Evolutionary conservation across 2,329 filamentous ascomycete genomes (phyloP).

Genomic region (Mariannaea elegans): DNA sequence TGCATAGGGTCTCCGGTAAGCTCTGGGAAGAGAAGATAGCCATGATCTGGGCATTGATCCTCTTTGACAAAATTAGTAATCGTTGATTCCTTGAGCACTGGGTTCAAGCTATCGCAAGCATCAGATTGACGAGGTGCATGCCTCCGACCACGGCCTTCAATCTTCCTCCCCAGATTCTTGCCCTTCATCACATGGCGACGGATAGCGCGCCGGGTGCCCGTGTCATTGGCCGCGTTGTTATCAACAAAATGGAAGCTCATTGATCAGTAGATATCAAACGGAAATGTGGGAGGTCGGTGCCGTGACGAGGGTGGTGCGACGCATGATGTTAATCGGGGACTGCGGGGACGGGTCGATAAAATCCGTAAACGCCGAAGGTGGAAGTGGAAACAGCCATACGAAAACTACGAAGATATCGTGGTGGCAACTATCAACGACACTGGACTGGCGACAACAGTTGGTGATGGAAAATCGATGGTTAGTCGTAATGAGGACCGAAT

Average conservation of each 20-base stretch:
- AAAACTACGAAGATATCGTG: too few species aligned
- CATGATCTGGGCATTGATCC: not conserved
- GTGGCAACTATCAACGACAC: too few species aligned
- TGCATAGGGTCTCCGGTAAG: too few species aligned
- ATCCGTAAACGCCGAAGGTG: not conserved
- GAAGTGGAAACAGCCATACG: too few species aligned
- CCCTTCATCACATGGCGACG: conserved; percentile 38
- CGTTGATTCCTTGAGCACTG: not conserved
- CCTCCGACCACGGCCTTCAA: conserved; percentile 29
- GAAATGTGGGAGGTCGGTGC: not conserved
- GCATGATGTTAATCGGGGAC: not conserved
- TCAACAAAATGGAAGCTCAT: conserved; percentile 36
- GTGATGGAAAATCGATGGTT: too few species aligned
- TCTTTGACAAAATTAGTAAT: not conserved
- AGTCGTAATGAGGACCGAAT: too few species aligned
- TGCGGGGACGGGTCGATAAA: not conserved
- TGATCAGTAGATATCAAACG: not conserved
- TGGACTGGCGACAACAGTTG: too few species aligned
- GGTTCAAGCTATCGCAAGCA: not conserved
- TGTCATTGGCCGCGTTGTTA: conserved; percentile 5
- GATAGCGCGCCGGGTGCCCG: conserved; percentile 25
- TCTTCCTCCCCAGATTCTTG: conserved; percentile 31
- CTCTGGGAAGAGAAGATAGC: conserved; percentile 26
- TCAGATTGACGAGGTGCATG: conserved; percentile 13
- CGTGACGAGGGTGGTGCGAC: not conserved